Evolutionary conservation across 208 protist genomes (phyloP).

Genomic region (Acanthamoeba lenticulata): DNA sequence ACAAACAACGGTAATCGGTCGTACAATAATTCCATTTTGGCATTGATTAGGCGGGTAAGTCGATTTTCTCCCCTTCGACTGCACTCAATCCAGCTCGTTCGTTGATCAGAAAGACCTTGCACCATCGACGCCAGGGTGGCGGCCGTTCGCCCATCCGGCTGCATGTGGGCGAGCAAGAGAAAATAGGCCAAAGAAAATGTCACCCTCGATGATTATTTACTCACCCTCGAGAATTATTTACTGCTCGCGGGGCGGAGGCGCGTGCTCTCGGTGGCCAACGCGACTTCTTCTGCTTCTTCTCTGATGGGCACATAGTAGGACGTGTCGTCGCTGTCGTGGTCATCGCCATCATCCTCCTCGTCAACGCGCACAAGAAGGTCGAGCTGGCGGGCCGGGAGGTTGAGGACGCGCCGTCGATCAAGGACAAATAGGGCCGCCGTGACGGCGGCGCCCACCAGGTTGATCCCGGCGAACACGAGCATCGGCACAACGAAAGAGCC

Average conservation of each 20-base stretch:
- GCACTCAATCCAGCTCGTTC: not conserved
- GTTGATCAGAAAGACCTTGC: not conserved
- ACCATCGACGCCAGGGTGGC: not conserved
- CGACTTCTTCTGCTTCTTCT: too few species aligned
- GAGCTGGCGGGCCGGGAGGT: not conserved
- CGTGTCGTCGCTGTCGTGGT: not conserved
- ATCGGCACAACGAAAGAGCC: conserved; percentile 45
- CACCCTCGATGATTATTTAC: too few species aligned
- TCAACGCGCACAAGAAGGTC: not conserved
- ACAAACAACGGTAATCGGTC: not conserved
- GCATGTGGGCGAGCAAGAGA: too few species aligned
- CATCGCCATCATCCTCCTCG: not conserved
- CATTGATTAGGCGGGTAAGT: not conserved
- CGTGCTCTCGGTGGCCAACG: not conserved
- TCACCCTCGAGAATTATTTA: too few species aligned
- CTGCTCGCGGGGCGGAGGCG: too few species aligned
- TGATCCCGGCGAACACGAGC: conserved; percentile 40
- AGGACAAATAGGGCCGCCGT: not conserved
- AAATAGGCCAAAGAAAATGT: too few species aligned
- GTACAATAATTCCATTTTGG: conserved; percentile 47
- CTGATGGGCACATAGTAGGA: too few species aligned
- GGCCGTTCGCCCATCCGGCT: too few species aligned
- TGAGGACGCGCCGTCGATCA: not conserved
- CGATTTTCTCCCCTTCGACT: not conserved
- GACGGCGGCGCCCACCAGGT: not conserved